Base-by-base conservation (phyloP, 352 stramenopile species). In the Pythium folliculosum region DNA sequence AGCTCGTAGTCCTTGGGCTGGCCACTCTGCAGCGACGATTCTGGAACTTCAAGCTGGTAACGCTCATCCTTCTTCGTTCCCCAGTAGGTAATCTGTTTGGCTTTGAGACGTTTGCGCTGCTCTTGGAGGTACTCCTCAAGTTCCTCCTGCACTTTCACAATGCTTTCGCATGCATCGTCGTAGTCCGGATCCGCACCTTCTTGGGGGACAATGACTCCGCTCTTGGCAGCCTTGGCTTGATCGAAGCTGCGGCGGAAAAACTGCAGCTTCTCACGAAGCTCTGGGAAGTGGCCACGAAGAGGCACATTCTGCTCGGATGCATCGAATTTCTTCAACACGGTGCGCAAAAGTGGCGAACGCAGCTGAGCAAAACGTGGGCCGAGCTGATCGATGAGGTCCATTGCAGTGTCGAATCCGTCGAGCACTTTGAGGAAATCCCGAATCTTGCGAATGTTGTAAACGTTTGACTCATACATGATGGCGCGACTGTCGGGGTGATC, bases 361-460 rank as follows among this genome's bases (percentile, higher is more conserved):
- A 85, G 86, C 55, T 88, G 76, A 13, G 67, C 70, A n/a, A 92
- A 86, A 1, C 76, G 84, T 48, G 82, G 81, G 13, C 82, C 84
- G 59, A 99, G 89, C 22, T 95, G 69, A 32, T 95, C 77, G 16
- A 84, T 80, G 32, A 98, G 88, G 17, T 91, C 78, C 68, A 95
- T 86, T 0, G 91, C 81, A 14, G 73, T 63, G 65, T 86, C 84
- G 49, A 99, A 95, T 21, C 92, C 97, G 49, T 94, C 86, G 7
- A 99, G 71, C 12, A 98, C 75, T 3, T 97, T 83, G 5, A 96
- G 44, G 38, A 97, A 96, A 62, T 97, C 87, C 23, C 89, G 88
- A 45, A 99, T 99, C 77, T 99, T 99, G 53, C 96, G 91, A 64
- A 96, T 96, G 58, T 98, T 99, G 84, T 99, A 99, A 60, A 91